Conservation (phyloP, 805 yeast genomes). For the Metschnikowia anglica region DNA sequence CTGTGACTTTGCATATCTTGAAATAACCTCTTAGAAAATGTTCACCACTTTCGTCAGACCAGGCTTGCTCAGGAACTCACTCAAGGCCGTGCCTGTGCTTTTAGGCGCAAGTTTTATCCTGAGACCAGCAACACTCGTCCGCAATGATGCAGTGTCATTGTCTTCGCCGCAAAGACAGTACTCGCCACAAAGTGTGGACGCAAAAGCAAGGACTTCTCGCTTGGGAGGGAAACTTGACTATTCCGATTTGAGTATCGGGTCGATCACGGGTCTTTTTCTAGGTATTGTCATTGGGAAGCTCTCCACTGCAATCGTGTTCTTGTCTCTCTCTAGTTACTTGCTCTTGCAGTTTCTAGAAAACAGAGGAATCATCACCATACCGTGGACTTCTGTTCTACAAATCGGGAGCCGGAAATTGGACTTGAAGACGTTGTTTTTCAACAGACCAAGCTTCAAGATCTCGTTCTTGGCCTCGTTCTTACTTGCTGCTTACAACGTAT, state of each 20-base stretch:
- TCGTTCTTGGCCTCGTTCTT: conserved; percentile 54
- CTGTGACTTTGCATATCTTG: background rate
- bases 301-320: conserved; percentile 50
- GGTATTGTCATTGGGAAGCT: conserved; percentile 65
- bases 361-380: conserved; percentile 50
- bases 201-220: conserved; percentile 19
- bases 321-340: conserved; percentile 44
- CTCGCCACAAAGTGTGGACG: conserved; percentile 13
- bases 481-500: conserved; percentile 57
- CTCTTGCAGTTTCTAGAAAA: conserved; percentile 54
- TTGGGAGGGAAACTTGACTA: conserved; percentile 54
- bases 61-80: conserved; percentile 12
- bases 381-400: conserved; percentile 38
- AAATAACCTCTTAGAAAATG: conserved; percentile 10
- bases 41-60: conserved; percentile 18
- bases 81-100: conserved; percentile 15
- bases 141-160: conserved; percentile 17
- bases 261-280: conserved; percentile 56
- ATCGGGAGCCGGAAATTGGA: conserved; percentile 42
- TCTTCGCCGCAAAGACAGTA: conserved; percentile 16
- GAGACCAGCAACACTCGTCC: conserved; percentile 12
- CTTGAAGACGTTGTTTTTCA: conserved; percentile 50
- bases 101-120: conserved; percentile 17
- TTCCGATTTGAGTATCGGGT: conserved; percentile 62
- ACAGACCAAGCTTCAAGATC: conserved; percentile 60